Evolutionary conservation across 495 filamentous ascomycete species (phyloP), one percentile per base, ranked within the genome.

Genomic region (Chaetomium cochliodes): DNA sequence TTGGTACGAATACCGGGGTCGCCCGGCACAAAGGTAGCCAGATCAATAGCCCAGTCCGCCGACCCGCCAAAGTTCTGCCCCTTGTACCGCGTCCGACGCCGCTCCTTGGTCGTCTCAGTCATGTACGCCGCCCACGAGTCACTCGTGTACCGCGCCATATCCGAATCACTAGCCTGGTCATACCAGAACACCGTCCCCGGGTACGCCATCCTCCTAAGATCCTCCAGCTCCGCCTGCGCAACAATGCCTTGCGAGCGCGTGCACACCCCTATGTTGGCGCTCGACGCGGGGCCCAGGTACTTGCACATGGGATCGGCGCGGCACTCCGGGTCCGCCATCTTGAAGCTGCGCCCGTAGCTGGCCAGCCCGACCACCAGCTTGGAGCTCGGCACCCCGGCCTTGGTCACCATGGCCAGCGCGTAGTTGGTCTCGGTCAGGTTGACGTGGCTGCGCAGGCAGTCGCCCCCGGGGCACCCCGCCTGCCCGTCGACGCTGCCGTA

Each of bases 361-460:
- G 72, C 18, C 0, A 77, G 64, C 4, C 80, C 76, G 9, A 79
- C 74, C 2, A 76, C 42, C 18, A 82, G 55, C 62, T 77, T 81
- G 42, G 67, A 73, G 0, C 71, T 49, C 0, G 74, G 76, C 7
- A 82, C 76, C 20, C 81, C 80, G 2, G 80, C 79, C 64, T 84
- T 84, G 42, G 80, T 83, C 33, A 82, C 72, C 78, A 83, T 80
- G 22, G 73, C 55, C 1, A 82, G 66, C 1, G 76, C 70, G 15
- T 71, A 26, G 25, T 62, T 41, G 2, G 77, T 82, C 66, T 83
- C 80, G 4, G 80, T 80, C 39, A 65, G 20, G 58, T 81, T 81
- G 41, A 80, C 76, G 53, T 82, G 79, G 11, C 69, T 74, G 23
- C 77, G 70, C 1, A 81, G 74, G 63, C 78, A 80, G 62, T 76